A percentile compares a stretch with the other conserved stretches of the same genome.
These are phyloP conservation scores for Elymus sibiricus DNA, from an alignment of 176 grass and related monocot genomes.

Conservation along the genomic window DNA sequence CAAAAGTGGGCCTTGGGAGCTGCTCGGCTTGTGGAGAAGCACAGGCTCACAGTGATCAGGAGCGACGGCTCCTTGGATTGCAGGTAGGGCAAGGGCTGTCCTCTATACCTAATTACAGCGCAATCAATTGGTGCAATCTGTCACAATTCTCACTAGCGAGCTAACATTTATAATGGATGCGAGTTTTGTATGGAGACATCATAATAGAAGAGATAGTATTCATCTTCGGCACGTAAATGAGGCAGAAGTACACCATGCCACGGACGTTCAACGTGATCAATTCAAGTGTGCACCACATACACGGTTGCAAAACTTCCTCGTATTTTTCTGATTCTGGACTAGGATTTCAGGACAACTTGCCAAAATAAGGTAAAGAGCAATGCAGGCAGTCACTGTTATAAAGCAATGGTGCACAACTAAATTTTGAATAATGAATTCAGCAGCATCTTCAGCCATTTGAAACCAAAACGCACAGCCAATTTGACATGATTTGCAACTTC, in stretches of 20 bases:
- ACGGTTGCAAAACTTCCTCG: conserved; percentile 35
- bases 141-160: not conserved
- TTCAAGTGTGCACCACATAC: conserved; percentile 17
- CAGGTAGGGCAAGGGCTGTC: not conserved
- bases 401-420: conserved; percentile 41
- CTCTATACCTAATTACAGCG: not conserved
- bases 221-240: not conserved
- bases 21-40: not conserved
- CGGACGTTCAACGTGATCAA: not conserved
- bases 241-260: not conserved
- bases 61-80: not conserved
- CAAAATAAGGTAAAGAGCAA: conserved; percentile 13
- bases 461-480: conserved; percentile 21
- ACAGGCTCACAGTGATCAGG: not conserved
- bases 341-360: conserved; percentile 29
- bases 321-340: conserved; percentile 5
- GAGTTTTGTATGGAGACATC: not conserved
- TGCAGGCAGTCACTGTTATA: not conserved
- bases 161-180: not conserved
- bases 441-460: conserved; percentile 20
- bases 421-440: conserved; percentile 45
- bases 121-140: not conserved
- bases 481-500: conserved; percentile 1
- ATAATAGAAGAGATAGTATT: not conserved
- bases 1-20: not conserved